These are phyloP conservation scores for Ailanthus altissimus DNA, from an alignment of 345 rosid species.

Conservation along the genomic window DNA sequence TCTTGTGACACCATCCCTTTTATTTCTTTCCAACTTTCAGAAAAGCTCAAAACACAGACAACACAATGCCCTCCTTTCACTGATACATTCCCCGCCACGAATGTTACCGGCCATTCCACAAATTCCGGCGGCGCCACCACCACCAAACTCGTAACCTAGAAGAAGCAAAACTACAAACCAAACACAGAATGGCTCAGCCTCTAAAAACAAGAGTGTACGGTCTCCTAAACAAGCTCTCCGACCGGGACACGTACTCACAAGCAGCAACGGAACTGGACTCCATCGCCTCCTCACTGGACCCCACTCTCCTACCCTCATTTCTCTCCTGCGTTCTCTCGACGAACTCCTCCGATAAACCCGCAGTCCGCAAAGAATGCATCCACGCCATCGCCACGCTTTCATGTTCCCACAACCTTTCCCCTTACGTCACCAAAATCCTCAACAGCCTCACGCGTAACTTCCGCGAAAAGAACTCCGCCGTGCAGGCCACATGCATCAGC, in stretches of 20 bases:
- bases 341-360: conserved; percentile 68
- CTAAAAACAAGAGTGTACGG: conserved; percentile 54
- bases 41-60: neutral
- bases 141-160: conserved; percentile 3
- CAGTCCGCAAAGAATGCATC: conserved; percentile 74
- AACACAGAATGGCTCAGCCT: conserved; percentile 47
- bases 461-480: conserved; percentile 76
- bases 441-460: conserved; percentile 63
- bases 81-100: conserved; percentile 22
- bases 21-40: conserved; percentile 7
- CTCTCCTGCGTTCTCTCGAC: conserved; percentile 70
- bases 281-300: conserved; percentile 59
- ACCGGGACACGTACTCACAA: conserved; percentile 74
- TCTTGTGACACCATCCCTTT: neutral
- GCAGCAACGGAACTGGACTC: conserved; percentile 76
- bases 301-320: conserved; percentile 52
- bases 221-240: conserved; percentile 71
- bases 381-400: conserved; percentile 66
- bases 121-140: conserved; percentile 33
- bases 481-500: conserved; percentile 68
- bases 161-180: neutral
- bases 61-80: neutral
- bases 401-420: conserved; percentile 53
- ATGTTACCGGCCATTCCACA: conserved; percentile 31
- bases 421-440: conserved; percentile 69